Evolutionary conservation across 768 basidiomycete species (phyloP).

Genomic region (Boletus sp.): DNA sequence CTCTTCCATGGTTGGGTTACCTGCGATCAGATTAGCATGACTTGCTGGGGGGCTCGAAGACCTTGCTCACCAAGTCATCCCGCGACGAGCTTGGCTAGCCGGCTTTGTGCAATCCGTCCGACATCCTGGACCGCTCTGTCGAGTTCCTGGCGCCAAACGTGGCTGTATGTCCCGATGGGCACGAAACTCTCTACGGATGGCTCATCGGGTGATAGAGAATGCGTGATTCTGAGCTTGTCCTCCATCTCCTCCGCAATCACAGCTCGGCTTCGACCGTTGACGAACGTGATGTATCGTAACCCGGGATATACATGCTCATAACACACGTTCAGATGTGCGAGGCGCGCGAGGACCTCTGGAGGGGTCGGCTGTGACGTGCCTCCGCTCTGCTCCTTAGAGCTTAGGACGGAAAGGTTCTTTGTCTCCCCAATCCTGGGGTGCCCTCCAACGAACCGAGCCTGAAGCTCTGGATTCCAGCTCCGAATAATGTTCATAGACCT

Average conservation of each 20-base stretch:
- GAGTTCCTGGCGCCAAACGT: conserved; percentile 65
- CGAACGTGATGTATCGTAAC: conserved; percentile 87
- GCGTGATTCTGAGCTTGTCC: conserved; percentile 49
- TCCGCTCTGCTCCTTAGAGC: conserved; percentile 75
- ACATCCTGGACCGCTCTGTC: conserved; percentile 70
- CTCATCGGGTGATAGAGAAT: conserved; percentile 42
- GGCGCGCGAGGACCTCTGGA: conserved; percentile 68
- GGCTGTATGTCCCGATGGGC: conserved; percentile 37
- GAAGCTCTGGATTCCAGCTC: conserved; percentile 49
- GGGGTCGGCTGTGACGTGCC: conserved; percentile 48
- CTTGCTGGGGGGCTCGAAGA: neutral
- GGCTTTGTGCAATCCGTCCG: conserved; percentile 71
- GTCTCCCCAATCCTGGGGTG: conserved; percentile 90
- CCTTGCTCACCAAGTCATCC: conserved; percentile 2
- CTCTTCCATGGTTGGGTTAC: neutral
- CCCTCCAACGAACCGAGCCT: conserved; percentile 68
- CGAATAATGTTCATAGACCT: conserved; percentile 45
- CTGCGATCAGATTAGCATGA: neutral
- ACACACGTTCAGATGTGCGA: conserved; percentile 70
- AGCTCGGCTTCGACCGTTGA: conserved; percentile 75
- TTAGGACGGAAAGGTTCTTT: conserved; percentile 68
- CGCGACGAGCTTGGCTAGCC: conserved; percentile 40
- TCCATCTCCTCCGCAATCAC: conserved; percentile 81
- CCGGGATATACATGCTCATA: conserved; percentile 75
- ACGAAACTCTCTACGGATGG: conserved; percentile 36